These are phyloP conservation scores for Podaxis pistillaris DNA, from an alignment of 768 basidiomycete species.

Conservation along the genomic window DNA sequence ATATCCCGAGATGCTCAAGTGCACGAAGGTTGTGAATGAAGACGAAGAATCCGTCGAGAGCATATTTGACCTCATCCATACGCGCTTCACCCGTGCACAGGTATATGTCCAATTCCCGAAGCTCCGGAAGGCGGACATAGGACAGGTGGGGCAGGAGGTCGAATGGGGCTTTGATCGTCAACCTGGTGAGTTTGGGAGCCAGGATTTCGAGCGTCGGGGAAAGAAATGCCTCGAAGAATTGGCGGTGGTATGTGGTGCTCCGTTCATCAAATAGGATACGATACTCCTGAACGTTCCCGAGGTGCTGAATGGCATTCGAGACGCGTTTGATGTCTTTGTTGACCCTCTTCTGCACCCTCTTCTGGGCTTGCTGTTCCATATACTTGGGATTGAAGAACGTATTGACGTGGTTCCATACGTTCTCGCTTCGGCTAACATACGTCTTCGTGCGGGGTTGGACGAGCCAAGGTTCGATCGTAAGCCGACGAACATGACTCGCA, in stretches of 20 bases:
- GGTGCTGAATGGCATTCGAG: constrained; percentile 28
- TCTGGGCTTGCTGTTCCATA: constrained; percentile 30
- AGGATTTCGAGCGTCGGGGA: constrained; percentile 32
- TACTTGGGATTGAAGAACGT: constrained; percentile 29
- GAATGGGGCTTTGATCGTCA: constrained; percentile 39
- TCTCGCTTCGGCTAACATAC: constrained; percentile 28
- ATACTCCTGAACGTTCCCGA: constrained; percentile 36
- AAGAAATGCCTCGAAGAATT: constrained; percentile 37
- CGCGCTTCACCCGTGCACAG: constrained; percentile 32
- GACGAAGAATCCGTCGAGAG: constrained; percentile 40
- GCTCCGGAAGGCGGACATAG: constrained; percentile 29
- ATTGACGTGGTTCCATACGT: constrained; percentile 25
- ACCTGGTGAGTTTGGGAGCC: constrained; percentile 28
- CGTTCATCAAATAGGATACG: constrained; percentile 38
- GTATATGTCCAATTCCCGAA: constrained; percentile 34
- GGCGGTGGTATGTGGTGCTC: constrained; percentile 29
- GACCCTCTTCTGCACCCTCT: constrained; percentile 32
- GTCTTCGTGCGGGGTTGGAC: constrained; percentile 33
- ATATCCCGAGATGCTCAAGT: constrained; percentile 35
- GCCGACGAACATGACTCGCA: not conserved
- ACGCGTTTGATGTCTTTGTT: constrained; percentile 35
- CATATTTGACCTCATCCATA: constrained; percentile 28
- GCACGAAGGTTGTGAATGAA: constrained; percentile 41
- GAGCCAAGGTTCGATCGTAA: constrained; percentile 38
- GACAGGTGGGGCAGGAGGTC: constrained; percentile 34